A percentile compares a stretch with the other conserved stretches of the same genome.
phyloP scores from a whole-genome alignment of 2,329 filamentous ascomycete genomes.

The Tympanopsis confertula region DNA sequence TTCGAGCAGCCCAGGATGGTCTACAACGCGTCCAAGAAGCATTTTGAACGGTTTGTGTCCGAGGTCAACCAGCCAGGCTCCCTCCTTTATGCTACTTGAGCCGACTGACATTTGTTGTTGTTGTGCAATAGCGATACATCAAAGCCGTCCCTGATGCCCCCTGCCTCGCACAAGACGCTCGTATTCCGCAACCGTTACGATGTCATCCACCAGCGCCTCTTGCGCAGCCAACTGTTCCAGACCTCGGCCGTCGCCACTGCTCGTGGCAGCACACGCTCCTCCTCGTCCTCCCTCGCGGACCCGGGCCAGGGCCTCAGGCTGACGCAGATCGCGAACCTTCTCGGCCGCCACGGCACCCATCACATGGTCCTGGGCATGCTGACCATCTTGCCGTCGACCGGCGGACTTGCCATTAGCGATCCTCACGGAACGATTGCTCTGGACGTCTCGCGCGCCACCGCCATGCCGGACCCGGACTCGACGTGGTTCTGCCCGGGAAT shows the following conservation, averaged over 20 bases:
- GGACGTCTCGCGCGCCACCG: constrained; percentile 68
- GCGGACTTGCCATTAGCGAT: constrained; percentile 72
- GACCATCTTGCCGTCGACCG: constrained; percentile 61
- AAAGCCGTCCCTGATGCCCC: constrained; percentile 62
- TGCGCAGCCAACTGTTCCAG: constrained; percentile 90
- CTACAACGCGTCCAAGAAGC: constrained; percentile 73
- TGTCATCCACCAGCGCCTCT: constrained; percentile 78
- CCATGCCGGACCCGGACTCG: constrained; percentile 66
- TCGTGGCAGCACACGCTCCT: constrained; percentile 27
- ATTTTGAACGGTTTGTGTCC: constrained; percentile 65
- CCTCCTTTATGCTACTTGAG: not conserved
- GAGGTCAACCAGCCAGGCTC: constrained; percentile 22
- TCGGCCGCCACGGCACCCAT: constrained; percentile 69
- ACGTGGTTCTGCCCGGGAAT: constrained; percentile 92
- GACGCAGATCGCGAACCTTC: constrained; percentile 67
- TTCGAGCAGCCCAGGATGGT: constrained; percentile 73
- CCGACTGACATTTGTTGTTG: constrained; percentile 6
- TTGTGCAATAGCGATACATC: constrained; percentile 36
- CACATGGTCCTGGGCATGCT: constrained; percentile 83
- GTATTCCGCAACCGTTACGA: constrained; percentile 86
- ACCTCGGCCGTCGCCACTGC: constrained; percentile 61
- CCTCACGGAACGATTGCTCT: constrained; percentile 78
- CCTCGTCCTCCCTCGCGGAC: constrained; percentile 39
- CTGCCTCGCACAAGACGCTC: constrained; percentile 68
- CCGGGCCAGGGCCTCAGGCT: constrained; percentile 67